Evolutionary conservation across 257 asterid species (phyloP), one percentile per base, ranked within the genome.

Genomic region (Voacanga thouarsii): DNA sequence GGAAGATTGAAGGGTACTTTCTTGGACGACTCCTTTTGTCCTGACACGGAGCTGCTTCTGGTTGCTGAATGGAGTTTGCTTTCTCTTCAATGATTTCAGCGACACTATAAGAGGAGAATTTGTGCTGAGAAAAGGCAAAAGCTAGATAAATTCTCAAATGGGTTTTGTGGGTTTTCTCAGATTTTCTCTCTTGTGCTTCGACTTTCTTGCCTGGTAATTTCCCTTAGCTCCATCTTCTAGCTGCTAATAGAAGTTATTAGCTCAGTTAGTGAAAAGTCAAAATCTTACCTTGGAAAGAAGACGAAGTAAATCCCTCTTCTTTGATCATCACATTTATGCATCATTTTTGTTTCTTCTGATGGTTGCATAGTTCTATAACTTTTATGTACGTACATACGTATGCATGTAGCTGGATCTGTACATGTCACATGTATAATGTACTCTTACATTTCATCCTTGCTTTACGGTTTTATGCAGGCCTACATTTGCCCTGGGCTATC

Each of bases 171-270:
- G 37, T 33, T 80, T 86, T 75, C 77, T 87, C 80, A 82, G 69
- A 43, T 50, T 87, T 75, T 61, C 84, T 55, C 75, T 79, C 14
- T 18, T 71, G 1, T 77, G 83, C 76, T 23, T 86, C 61, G 61
- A 82, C 73, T 67, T 77, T 67, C 85, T 89, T 77, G 87, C 85
- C 77, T 83, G 89, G 90, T 88, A 59, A 75, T 5, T n/a, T n/a
- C 37, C 24, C 23, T 11, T 23, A 11, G 12, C 68, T 61, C 12
- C 21, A 6, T 61, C 12, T 59, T 57, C 11, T 23, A 23, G 53
- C 15, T 16, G 60, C 60, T 53, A 55, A 21, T 55, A 23, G 24
- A 55, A 6, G 19, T 55, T 55, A n/a, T 19, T 10, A 55, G n/a
- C 60, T 26, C 68, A 33, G 26, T 28, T 28, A 14, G 2, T 26